Conservation (phyloP, 2,329 filamentous ascomycete species). For the Akanthomyces muscarius region DNA sequence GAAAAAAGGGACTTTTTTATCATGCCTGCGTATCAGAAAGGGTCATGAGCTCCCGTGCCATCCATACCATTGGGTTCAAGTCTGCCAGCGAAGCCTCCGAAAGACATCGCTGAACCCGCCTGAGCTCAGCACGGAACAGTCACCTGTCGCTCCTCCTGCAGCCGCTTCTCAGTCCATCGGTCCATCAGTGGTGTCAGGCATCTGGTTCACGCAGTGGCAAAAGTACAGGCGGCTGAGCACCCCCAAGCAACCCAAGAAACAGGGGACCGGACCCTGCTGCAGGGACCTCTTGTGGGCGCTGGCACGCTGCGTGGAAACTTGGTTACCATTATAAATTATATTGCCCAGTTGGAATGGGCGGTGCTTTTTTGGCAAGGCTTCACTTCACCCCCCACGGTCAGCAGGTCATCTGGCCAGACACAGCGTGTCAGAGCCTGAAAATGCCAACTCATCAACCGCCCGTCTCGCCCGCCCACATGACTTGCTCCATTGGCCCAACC, state of each 20-base stretch:
- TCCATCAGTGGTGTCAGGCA: no score
- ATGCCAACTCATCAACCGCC: slow-evolving; percentile 12
- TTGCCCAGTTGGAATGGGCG: not conserved
- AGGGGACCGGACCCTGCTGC: not conserved
- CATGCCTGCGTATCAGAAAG: not conserved
- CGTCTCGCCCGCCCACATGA: slow-evolving; percentile 8
- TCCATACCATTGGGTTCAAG: not conserved
- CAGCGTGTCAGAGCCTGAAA: slow-evolving; percentile 11
- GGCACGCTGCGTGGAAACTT: no score
- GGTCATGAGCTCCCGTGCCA: slow-evolving; percentile 4
- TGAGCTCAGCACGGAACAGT: not conserved
- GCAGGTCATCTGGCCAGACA: slow-evolving; percentile 14
- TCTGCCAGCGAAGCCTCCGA: not conserved
- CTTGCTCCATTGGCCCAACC: slow-evolving; percentile 8
- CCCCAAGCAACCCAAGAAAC: not conserved
- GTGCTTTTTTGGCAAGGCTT: not conserved
- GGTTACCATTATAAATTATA: no score
- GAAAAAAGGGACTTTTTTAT: not conserved
- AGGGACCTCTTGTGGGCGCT: no score
- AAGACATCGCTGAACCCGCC: no score
- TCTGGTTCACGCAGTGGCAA: slow-evolving; percentile 1
- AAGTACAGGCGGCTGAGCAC: not conserved
- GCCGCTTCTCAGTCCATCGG: not conserved
- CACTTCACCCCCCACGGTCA: not conserved
- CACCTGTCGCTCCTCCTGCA: slow-evolving; percentile 6